Base-by-base conservation (phyloP, 2,329 filamentous ascomycete genomes). In the Xylariaceae sp. region DNA sequence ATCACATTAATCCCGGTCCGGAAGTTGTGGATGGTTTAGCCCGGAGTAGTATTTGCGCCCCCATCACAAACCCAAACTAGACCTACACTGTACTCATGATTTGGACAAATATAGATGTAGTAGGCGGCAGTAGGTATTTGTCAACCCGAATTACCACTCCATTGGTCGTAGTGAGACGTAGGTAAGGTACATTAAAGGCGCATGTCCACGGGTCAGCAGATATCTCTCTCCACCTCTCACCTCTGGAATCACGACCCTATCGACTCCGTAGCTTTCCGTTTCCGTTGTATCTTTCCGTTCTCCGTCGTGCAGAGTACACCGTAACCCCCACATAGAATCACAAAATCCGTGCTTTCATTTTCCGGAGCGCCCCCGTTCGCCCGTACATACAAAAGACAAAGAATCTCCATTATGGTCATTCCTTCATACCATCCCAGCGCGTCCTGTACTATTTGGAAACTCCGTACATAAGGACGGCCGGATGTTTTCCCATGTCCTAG, bases 371-470 rank as follows among this genome's bases (percentile, higher is more conserved):
- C 34, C 21, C 37, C 21, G n/a, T 40, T 37, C 36, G 22, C 21
- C 46, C 15, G 9, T 47, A 34, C 15, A 18, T 49, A 34, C 21
- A 51, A 48, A 51, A 45, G 49, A 19, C 47, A 51, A 40, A 49
- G 32, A 40, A 32, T 52, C 22, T 52, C 54, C 54, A 52, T 58
- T 49, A 51, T n/a, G 44, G 19, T 54, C 54, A 45, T 52, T 50
- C 18, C 32, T 39, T 54, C 56, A 47, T 54, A 42, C 37, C 39
- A 46, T 49, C 48, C 51, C 42, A 16, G 42, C 32, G 22, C 32
- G 39, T 13, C 18, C 15, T 18, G 21, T n/a, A 30, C 37, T 18
- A 26, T 21, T n/a, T 15, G 10, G 29, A n/a, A 40, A 46, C 32
- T 39, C 5, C 13, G 41, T 43, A 22, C 22, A 45, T 16, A 48